Base-by-base conservation (phyloP, 1,139 yeast species). In the Lodderomyces oxycetoniae region DNA sequence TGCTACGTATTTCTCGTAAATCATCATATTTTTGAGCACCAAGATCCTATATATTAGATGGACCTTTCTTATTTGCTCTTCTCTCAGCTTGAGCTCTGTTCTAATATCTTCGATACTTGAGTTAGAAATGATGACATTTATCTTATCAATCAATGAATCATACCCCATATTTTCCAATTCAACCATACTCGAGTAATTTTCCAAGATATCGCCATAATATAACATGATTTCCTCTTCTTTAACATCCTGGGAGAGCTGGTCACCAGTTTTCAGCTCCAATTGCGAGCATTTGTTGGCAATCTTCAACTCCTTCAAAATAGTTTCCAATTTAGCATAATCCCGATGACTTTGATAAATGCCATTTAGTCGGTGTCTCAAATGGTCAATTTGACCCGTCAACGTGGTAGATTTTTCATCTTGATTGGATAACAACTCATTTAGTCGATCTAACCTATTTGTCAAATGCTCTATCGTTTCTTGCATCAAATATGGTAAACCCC, bases 21-120 rank as follows among this genome's bases (percentile, higher is more conserved):
- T 50, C 13, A 57, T 38, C 52, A 63, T 51, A 32, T 50, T 57
- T 38, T 62, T 61, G 9, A 57, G 42, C 12, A 54, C 49, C 20
- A 60, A 37, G 21, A 41, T 31, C 28, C 58, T 59, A 33, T 52
- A 52, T 13, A 42, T 34, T 6, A 39, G 34, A 2, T 55, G 36
- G 5, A 59, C 20, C 13, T 43, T 42, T 15, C 42, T 39, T 4
- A 58, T 33, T 17, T 43, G 42, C 3, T 35, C 32, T 28, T 41
- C 36, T 17, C 44, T 41, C 1, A 35, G 16, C 10, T 28, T 6
- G 12, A 41, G 16, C 2, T 25, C n/a, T 2, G 11, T 3, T 11
- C 15, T 28, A 15, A 24, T 36, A 15, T 27, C 20, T n/a, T 26
- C 31, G 7, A 30, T 28, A 19, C 30, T 29, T 10, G 34, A 27